A percentile compares a stretch with the other conserved stretches of the same genome.
Conservation (phyloP, 1,284 basidiomycete genomes). For the Cutaneotrichosporon dermatis region DNA sequence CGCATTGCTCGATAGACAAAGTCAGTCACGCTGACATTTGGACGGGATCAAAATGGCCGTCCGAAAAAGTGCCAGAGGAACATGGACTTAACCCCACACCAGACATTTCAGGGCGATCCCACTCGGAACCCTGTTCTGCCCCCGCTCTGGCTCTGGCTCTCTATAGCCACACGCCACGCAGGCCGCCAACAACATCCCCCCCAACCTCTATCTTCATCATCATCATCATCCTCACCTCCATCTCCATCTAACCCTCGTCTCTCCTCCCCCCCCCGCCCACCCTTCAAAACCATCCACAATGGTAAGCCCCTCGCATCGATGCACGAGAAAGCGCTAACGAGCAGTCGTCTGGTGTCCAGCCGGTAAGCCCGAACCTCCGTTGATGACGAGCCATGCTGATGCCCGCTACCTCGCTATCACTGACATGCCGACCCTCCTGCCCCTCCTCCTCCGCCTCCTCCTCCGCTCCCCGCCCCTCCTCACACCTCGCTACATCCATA, state of each 20-base stretch:
- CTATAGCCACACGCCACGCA: neutral
- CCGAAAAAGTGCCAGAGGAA: no score
- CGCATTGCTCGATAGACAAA: no score
- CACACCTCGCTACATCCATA: no score
- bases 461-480: no score
- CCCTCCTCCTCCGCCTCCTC: no score
- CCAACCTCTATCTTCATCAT: neutral
- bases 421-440: no score
- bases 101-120: no score
- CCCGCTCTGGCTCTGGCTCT: no score
- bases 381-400: neutral
- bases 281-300: conserved; percentile 13
- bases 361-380: conserved; percentile 24
- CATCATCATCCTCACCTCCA: neutral
- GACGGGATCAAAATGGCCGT: no score
- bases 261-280: conserved; percentile 1
- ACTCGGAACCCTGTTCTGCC: no score
- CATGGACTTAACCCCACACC: no score
- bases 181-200: neutral
- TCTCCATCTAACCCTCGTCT: neutral
- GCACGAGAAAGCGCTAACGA: neutral
- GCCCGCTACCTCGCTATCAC: neutral
- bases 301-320: conserved; percentile 7
- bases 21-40: no score
- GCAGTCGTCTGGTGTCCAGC: conserved; percentile 46